A percentile compares a stretch with the other conserved stretches of the same genome.
These are phyloP conservation scores for Boletus subparvulus DNA, from an alignment of 768 basidiomycete genomes.

Conservation along the genomic window DNA sequence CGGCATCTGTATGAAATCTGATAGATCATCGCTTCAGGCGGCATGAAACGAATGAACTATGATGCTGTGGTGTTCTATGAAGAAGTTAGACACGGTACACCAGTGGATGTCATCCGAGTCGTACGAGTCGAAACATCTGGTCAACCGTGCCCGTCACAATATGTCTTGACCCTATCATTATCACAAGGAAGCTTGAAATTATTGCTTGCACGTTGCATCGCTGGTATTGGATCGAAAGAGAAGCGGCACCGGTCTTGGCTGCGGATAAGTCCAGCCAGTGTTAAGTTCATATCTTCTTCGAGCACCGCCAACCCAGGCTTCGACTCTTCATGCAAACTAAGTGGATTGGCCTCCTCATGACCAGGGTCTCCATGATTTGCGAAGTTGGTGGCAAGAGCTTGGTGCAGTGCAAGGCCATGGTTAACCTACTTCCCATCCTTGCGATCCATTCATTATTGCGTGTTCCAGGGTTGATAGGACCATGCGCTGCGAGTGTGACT, in stretches of 20 bases:
- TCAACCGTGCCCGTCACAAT: too few relatives aligned
- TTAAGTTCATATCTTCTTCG: conserved; percentile 11
- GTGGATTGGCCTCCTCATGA: neutral
- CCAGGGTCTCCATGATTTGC: conserved; percentile 1
- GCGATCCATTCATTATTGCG: neutral
- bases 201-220: conserved; percentile 12
- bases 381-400: neutral
- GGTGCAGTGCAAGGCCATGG: conserved; percentile 3
- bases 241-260: conserved; percentile 22
- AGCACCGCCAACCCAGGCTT: conserved; percentile 18
- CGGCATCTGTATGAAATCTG: conserved; percentile 1
- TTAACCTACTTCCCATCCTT: conserved; percentile 1
- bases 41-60: neutral
- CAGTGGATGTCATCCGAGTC: neutral
- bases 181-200: conserved; percentile 6
- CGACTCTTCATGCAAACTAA: neutral
- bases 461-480: conserved; percentile 16
- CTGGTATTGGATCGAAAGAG: conserved; percentile 15
- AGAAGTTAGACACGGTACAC: neutral
- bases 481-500: neutral
- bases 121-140: conserved; percentile 13
- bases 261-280: neutral
- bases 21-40: conserved; percentile 2
- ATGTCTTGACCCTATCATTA: conserved; percentile 7
- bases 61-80: conserved; percentile 17